Conservation (phyloP, 176 grass and related monocot genomes). For the Paspalum notatum region DNA sequence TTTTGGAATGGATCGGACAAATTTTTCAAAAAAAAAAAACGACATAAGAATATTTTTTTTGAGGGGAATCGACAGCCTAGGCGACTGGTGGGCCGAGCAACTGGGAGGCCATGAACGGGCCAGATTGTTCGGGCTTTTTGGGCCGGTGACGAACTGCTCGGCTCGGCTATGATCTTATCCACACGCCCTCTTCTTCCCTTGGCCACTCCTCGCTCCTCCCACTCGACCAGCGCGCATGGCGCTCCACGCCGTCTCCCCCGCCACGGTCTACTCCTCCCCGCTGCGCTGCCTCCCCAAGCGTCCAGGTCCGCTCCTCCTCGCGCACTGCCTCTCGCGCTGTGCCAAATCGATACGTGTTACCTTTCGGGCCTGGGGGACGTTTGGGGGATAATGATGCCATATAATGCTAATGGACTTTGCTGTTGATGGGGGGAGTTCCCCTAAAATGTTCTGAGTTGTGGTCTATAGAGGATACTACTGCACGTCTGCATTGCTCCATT, state of each 20-base stretch:
- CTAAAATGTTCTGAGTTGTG: background rate
- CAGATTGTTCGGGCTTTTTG: too few species aligned
- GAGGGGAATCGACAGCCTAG: too few species aligned
- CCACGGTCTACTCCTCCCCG: conserved; percentile 40
- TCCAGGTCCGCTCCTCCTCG: conserved; percentile 43
- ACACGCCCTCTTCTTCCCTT: background rate
- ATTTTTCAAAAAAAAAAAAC: too few species aligned
- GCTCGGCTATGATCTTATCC: conserved; percentile 8
- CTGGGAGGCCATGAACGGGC: too few species aligned
- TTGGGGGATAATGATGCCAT: background rate
- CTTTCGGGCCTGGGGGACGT: too few species aligned
- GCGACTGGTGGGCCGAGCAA: too few species aligned
- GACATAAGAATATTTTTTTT: too few species aligned
- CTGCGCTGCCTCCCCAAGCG: conserved; percentile 26
- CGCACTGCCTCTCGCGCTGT: background rate
- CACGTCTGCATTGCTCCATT: background rate
- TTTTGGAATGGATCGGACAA: too few species aligned
- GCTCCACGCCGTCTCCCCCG: conserved; percentile 67
- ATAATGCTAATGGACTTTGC: background rate
- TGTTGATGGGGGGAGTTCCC: background rate
- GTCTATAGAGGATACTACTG: background rate
- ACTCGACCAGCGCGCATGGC: conserved; percentile 39
- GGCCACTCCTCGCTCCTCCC: background rate
- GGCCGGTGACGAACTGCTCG: too few species aligned
- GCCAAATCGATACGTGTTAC: too few species aligned